A percentile compares a stretch with the other conserved stretches of the same genome.
phyloP scores from a whole-genome alignment of 768 basidiomycete genomes.

The Antrodiella citrinella region DNA sequence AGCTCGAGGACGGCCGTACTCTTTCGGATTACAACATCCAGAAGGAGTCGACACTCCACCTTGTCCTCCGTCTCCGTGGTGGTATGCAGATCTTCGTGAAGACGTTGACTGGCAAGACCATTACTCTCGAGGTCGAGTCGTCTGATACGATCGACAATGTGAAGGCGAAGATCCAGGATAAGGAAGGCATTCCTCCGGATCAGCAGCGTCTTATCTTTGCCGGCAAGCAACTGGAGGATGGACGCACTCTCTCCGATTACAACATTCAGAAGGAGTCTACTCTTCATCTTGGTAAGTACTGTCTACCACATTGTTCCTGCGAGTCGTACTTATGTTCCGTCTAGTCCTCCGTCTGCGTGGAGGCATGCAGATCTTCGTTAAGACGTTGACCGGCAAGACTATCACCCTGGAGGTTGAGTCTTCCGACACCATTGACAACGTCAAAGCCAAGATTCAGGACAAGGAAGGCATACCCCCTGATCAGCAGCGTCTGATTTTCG shows the following conservation, averaged over 20 bases:
- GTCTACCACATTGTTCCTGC: conserved; percentile 1
- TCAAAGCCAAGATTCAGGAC: conserved; percentile 90
- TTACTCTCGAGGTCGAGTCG: conserved; percentile 80
- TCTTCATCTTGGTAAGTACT: conserved; percentile 50
- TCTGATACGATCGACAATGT: conserved; percentile 73
- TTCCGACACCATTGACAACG: conserved; percentile 81
- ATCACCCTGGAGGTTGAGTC: conserved; percentile 89
- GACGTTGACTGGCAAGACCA: conserved; percentile 85
- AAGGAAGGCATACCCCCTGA: conserved; percentile 88
- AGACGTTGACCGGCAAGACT: conserved; percentile 83
- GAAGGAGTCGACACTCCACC: conserved; percentile 31
- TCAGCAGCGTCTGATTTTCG: conserved; percentile 87
- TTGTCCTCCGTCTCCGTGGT: conserved; percentile 34
- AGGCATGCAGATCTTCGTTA: conserved; percentile 82
- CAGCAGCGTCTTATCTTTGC: conserved; percentile 96
- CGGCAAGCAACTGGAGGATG: conserved; percentile 93
- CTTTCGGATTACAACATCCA: conserved; percentile 44
- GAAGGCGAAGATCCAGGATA: conserved; percentile 81
- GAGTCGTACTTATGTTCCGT: neutral
- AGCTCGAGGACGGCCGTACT: conserved; percentile 76
- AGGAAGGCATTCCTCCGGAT: conserved; percentile 82
- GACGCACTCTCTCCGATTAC: conserved; percentile 82
- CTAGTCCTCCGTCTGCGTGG: conserved; percentile 82
- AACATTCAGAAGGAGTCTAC: conserved; percentile 97
- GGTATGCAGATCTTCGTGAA: conserved; percentile 86